These are phyloP conservation scores for Hyphodiscus sp. DNA, from an alignment of 2,329 filamentous ascomycete genomes.

Conservation along the genomic window DNA sequence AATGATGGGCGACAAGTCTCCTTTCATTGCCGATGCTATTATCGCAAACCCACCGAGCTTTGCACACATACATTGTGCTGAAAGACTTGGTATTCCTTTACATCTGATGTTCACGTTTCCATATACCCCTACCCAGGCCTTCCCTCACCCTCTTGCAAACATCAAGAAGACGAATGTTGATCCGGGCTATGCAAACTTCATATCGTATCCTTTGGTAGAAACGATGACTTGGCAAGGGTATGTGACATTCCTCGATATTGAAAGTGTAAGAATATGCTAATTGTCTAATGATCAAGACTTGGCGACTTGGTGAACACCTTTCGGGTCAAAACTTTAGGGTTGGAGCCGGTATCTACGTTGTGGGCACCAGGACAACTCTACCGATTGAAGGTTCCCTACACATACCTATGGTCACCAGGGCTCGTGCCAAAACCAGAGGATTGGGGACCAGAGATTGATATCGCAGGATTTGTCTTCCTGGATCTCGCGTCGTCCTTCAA, in stretches of 20 bases:
- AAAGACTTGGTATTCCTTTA: conserved; percentile 68
- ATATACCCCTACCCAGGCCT: conserved; percentile 67
- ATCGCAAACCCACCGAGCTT: conserved; percentile 79
- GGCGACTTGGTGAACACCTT: conserved; percentile 75
- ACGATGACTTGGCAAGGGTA: conserved; percentile 81
- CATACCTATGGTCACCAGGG: conserved; percentile 64
- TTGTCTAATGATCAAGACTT: conserved; percentile 31
- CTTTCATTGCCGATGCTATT: conserved; percentile 70
- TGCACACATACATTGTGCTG: conserved; percentile 72
- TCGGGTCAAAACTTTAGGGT: conserved; percentile 57
- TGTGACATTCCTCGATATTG: conserved; percentile 31
- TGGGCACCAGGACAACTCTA: conserved; percentile 73
- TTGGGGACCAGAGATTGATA: conserved; percentile 64
- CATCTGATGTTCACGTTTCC: conserved; percentile 89
- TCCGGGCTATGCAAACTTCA: conserved; percentile 69
- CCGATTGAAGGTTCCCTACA: conserved; percentile 67
- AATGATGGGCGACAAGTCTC: conserved; percentile 55
- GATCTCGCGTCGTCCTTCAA: conserved; percentile 57
- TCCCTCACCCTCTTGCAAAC: conserved; percentile 66
- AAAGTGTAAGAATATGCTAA: no score
- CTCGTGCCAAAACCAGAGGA: conserved; percentile 62
- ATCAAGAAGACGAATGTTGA: conserved; percentile 69
- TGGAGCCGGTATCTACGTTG: conserved; percentile 69
- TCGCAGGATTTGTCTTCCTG: conserved; percentile 74
- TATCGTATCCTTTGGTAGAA: conserved; percentile 73